Evolutionary conservation across 441 rosid genomes (phyloP).

Genomic region (Syzygium malaccense): DNA sequence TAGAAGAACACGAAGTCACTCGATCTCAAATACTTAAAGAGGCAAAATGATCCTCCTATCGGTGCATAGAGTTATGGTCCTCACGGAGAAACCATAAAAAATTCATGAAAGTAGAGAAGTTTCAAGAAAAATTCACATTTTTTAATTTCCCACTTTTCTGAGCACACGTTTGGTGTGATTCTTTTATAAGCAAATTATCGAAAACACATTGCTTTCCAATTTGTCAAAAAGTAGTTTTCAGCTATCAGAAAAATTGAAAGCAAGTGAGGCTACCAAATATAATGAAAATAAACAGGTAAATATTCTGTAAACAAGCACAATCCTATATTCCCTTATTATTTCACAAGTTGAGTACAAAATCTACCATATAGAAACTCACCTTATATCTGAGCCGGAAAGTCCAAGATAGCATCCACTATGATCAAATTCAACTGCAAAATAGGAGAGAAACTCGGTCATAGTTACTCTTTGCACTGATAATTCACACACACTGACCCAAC

Average conservation of each 20-base stretch:
- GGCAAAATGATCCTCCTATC: neutral
- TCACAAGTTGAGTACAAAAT: neutral
- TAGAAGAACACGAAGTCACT: neutral
- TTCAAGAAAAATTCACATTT: neutral
- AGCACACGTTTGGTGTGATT: neutral
- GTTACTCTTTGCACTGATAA: neutral
- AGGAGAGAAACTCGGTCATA: neutral
- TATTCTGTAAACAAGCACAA: neutral
- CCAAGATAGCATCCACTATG: slow-evolving; percentile 92
- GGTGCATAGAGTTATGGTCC: neutral
- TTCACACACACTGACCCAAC: neutral
- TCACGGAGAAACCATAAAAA: neutral
- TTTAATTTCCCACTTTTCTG: neutral
- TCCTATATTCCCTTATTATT: neutral
- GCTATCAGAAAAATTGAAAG: neutral
- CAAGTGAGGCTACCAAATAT: neutral
- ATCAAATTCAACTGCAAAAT: slow-evolving; percentile 88
- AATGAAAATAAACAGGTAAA: neutral
- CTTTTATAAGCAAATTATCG: neutral
- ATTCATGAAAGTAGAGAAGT: neutral
- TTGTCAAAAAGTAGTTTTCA: neutral
- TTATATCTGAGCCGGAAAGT: slow-evolving; percentile 83
- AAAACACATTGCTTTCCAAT: neutral
- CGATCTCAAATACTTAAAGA: neutral
- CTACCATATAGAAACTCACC: slow-evolving; percentile 27